phyloP scores from a whole-genome alignment of 176 grass and related monocot genomes.

The Stipa capillata region DNA sequence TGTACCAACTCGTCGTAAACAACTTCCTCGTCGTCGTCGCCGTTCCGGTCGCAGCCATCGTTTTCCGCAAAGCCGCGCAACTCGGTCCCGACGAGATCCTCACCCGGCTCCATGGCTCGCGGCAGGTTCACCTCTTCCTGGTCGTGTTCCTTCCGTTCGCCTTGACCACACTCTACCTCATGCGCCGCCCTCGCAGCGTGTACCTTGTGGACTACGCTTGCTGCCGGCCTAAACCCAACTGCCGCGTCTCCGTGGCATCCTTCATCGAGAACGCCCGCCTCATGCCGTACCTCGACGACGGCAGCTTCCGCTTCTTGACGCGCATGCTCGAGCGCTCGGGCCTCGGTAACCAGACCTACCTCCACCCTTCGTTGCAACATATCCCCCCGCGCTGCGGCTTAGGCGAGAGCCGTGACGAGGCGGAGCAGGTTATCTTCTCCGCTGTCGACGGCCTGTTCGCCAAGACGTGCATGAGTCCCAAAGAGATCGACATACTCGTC shows the following conservation, averaged over 20 bases:
- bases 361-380: background rate
- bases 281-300: background rate
- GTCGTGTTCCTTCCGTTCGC: background rate
- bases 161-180: background rate
- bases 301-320: background rate
- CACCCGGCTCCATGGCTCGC: background rate
- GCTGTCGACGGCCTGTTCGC: constrained; percentile 17
- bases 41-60: background rate
- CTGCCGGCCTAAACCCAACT: background rate
- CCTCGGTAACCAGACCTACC: constrained; percentile 16
- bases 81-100: background rate
- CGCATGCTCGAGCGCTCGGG: constrained; percentile 19
- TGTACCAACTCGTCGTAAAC: background rate
- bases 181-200: background rate
- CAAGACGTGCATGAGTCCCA: background rate
- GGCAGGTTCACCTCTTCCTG: background rate
- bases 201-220: constrained; percentile 44
- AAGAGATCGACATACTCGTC: background rate
- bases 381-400: background rate
- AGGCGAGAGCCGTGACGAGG: background rate
- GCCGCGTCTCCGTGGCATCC: background rate
- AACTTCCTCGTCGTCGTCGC: background rate
- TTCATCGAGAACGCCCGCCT: background rate
- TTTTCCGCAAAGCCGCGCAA: background rate
- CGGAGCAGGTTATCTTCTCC: constrained; percentile 15